Percentiles rank a stretch among this genome's conserved stretches.
Conservation (phyloP, 2,329 filamentous ascomycete genomes). For the Talaromyces sp. region DNA sequence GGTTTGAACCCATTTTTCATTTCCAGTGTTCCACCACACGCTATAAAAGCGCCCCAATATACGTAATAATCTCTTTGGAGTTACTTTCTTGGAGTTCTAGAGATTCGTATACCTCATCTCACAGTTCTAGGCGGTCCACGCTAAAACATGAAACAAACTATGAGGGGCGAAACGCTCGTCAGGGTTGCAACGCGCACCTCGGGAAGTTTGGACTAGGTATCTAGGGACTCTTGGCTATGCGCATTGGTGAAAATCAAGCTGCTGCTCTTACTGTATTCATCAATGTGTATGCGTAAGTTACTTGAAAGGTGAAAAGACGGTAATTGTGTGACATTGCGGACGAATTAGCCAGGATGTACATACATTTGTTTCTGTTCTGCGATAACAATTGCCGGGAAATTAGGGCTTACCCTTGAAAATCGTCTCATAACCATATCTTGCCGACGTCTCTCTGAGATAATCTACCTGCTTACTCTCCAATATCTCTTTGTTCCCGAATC, state of each 20-base stretch:
- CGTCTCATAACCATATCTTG: not conserved
- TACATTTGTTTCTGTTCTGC: not conserved
- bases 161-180: not conserved
- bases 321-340: not conserved
- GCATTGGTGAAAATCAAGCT: not conserved
- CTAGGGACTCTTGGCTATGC: not conserved
- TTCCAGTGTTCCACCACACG: not conserved
- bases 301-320: not conserved
- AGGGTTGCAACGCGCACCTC: not conserved
- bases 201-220: not conserved
- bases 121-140: not conserved
- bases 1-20: not conserved
- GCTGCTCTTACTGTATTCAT: not conserved
- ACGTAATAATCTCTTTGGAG: not conserved
- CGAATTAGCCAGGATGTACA: not conserved
- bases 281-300: not conserved
- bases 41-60: not conserved
- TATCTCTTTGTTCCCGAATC: not conserved
- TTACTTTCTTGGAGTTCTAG: not conserved
- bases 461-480: too few relatives aligned
- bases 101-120: not conserved
- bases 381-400: not conserved
- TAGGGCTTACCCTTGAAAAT: not conserved
- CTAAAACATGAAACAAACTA: slow-evolving; percentile 1
- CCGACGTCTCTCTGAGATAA: not conserved